Percentiles rank a stretch among this genome's conserved stretches.
Evolutionary conservation across 2,329 filamentous ascomycete species (phyloP).

Genomic region (Cordyceps militaris): DNA sequence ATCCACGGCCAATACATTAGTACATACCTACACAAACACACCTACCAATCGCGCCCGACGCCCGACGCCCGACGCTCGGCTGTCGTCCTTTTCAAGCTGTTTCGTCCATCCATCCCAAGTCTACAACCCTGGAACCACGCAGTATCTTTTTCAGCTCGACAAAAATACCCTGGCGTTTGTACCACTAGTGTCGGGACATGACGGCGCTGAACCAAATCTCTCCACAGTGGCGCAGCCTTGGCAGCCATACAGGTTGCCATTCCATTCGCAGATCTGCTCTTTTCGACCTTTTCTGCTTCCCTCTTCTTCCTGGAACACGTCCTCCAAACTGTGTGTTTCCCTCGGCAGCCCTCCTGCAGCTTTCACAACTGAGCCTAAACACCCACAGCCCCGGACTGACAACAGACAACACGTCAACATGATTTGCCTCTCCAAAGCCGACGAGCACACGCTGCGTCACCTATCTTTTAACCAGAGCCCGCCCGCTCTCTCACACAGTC

Average conservation of each 20-base stretch:
- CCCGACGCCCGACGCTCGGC: not conserved
- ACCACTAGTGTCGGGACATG: conserved; percentile 2
- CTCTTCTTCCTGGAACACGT: not conserved
- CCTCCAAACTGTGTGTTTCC: too few species aligned
- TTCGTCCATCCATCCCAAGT: not conserved
- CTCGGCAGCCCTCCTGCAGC: not conserved
- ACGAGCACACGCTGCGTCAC: conserved; percentile 40
- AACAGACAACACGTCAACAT: conserved; percentile 24
- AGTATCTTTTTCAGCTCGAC: not conserved
- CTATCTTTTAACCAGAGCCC: conserved; percentile 49
- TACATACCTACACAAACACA: not conserved
- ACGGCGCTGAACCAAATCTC: conserved; percentile 3
- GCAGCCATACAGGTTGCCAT: conserved; percentile 1
- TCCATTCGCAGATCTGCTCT: not conserved
- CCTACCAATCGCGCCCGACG: not conserved
- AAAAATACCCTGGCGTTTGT: not conserved
- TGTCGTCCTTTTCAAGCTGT: not conserved
- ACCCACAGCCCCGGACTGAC: not conserved
- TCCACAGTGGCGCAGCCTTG: conserved; percentile 12
- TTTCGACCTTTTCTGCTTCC: not conserved
- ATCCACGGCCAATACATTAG: not conserved
- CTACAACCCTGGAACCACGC: not conserved
- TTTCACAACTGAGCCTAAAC: not conserved
- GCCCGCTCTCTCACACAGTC: conserved; percentile 37
- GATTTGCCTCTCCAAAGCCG: conserved; percentile 50